Evolutionary conservation across 805 yeast genomes (phyloP).

Genomic region (Candida khao-thaluensis): DNA sequence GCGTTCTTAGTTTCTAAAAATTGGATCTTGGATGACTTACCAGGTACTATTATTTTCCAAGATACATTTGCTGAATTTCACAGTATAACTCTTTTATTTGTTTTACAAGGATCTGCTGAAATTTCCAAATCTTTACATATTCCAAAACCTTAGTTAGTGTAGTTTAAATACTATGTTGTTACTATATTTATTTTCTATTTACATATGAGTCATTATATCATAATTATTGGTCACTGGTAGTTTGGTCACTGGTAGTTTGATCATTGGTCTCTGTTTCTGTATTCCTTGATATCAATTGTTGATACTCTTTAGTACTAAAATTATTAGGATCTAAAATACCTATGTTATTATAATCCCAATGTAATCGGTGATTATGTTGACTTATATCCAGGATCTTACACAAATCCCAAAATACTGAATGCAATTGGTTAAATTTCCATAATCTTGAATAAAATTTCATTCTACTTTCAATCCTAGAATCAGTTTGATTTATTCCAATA

Average conservation of each 20-base stretch:
- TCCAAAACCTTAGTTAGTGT: constrained; percentile 61
- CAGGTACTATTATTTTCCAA: constrained; percentile 60
- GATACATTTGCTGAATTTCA: constrained; percentile 72
- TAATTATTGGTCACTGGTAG: no score
- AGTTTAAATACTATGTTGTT: no score
- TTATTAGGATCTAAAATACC: constrained; percentile 42
- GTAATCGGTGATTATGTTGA: constrained; percentile 27
- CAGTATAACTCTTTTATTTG: constrained; percentile 60
- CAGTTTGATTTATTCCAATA: constrained; percentile 15
- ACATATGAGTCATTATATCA: no score
- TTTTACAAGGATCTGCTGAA: constrained; percentile 84
- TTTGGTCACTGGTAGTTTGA: no score
- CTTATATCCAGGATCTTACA: constrained; percentile 31
- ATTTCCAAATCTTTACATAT: constrained; percentile 87
- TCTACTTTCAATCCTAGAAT: constrained; percentile 5
- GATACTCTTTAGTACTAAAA: constrained; percentile 27
- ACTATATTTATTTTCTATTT: no score
- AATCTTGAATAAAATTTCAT: constrained; percentile 8
- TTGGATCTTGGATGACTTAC: constrained; percentile 53
- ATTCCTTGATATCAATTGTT: constrained; percentile 18
- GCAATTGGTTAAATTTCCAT: constrained; percentile 27
- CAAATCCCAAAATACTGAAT: constrained; percentile 38
- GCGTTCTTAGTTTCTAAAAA: constrained; percentile 58
- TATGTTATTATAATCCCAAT: constrained; percentile 21
- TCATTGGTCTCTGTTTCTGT: no score